These are phyloP conservation scores for Starmerella kuoi DNA, from an alignment of 805 yeast genomes.

Conservation along the genomic window DNA sequence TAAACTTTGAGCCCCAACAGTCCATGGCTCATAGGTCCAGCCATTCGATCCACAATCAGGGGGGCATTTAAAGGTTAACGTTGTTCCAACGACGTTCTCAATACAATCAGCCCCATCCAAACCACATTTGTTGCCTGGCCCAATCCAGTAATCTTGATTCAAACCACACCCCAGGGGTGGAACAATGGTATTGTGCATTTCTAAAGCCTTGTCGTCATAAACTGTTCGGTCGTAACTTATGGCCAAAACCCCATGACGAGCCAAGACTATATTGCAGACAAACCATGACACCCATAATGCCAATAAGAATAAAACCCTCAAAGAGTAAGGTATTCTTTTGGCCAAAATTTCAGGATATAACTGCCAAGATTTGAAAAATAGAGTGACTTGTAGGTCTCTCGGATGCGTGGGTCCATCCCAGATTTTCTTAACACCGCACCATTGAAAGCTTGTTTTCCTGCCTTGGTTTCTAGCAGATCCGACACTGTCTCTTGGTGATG, in stretches of 20 bases:
- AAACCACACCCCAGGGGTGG: constrained; percentile 20
- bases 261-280: neutral
- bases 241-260: neutral
- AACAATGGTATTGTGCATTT: no score
- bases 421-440: no score
- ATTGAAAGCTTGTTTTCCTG: no score
- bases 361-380: constrained; percentile 11
- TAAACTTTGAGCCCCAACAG: constrained; percentile 56
- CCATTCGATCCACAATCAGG: constrained; percentile 74
- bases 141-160: constrained; percentile 44
- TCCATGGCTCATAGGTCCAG: constrained; percentile 59
- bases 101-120: constrained; percentile 50
- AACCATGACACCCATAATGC: constrained; percentile 4
- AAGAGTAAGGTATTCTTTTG: no score
- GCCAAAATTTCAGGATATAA: constrained; percentile 11
- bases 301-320: neutral
- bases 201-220: no score
- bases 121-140: constrained; percentile 69
- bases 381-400: constrained; percentile 11
- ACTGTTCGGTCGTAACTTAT: no score
- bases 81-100: constrained; percentile 30
- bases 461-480: no score
- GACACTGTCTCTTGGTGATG: no score
- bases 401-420: constrained; percentile 13
- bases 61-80: constrained; percentile 63